Conservation (phyloP, 1,139 yeast species). For the Blastobotrys persicus region DNA sequence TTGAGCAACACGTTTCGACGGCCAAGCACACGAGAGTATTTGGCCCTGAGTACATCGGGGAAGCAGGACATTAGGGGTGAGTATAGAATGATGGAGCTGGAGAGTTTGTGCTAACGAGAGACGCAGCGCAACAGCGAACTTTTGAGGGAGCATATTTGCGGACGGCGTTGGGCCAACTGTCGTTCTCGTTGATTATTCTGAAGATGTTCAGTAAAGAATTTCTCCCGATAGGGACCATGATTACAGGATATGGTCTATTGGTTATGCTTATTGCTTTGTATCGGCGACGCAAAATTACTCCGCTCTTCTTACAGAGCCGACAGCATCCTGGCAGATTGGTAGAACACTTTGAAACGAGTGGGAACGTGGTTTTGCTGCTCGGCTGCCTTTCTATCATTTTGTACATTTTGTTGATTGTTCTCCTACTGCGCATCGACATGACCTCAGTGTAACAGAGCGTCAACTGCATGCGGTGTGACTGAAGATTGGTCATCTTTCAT, state of each 20-base stretch:
- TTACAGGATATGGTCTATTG: conserved; percentile 39
- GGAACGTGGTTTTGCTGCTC: conserved; percentile 34
- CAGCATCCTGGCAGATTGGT: conserved; percentile 12
- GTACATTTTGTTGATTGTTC: conserved; percentile 30
- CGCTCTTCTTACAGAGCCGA: conserved; percentile 25
- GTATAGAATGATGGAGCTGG: conserved; percentile 1
- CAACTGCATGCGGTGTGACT: background rate
- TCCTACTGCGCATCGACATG: conserved; percentile 16
- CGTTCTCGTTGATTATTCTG: conserved; percentile 39
- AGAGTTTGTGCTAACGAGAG: too few species aligned
- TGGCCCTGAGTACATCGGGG: conserved; percentile 13
- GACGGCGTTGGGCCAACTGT: conserved; percentile 41
- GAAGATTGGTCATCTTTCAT: background rate
- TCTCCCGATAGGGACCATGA: conserved; percentile 41
- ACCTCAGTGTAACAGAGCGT: background rate
- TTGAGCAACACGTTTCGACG: background rate
- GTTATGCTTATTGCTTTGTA: conserved; percentile 35
- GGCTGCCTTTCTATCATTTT: conserved; percentile 30
- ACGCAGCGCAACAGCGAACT: conserved; percentile 41
- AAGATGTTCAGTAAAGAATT: conserved; percentile 41
- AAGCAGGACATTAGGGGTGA: conserved; percentile 15
- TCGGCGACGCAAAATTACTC: conserved; percentile 29
- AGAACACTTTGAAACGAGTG: conserved; percentile 31
- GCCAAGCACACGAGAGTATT: conserved; percentile 16
- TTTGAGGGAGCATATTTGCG: conserved; percentile 45